These are phyloP conservation scores for Chalara sp. DNA, from an alignment of 2,329 filamentous ascomycete genomes.

Conservation along the genomic window DNA sequence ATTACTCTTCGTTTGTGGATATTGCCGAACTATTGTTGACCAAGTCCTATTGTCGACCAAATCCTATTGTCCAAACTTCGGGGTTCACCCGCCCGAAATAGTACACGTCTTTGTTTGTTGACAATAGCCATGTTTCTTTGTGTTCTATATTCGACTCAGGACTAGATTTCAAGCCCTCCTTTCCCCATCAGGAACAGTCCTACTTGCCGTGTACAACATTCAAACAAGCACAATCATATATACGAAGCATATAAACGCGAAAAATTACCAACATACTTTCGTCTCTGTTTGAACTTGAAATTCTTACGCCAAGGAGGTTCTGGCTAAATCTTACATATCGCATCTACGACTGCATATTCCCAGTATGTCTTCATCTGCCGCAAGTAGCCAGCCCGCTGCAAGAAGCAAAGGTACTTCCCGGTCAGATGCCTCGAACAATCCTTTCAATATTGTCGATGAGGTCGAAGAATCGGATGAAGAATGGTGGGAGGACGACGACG, in stretches of 20 bases:
- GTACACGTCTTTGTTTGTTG: conserved; percentile 11
- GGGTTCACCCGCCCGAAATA: conserved; percentile 5
- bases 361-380: conserved; percentile 13
- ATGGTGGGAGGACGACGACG: conserved; percentile 25
- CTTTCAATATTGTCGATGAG: conserved; percentile 19
- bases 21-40: no score
- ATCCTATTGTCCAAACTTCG: no score
- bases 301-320: background rate
- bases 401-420: conserved; percentile 3
- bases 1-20: no score
- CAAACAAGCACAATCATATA: no score
- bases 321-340: no score
- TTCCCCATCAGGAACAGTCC: conserved; percentile 1
- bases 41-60: no score
- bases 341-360: background rate
- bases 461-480: conserved; percentile 20
- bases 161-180: conserved; percentile 3
- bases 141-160: background rate
- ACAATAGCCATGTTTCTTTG: conserved; percentile 5
- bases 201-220: background rate
- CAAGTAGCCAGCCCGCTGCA: background rate
- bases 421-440: conserved; percentile 13
- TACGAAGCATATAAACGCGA: no score
- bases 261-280: no score
- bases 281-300: no score